Base-by-base conservation (phyloP, 1,284 basidiomycete genomes). In the Afroboletus lepidellus region DNA sequence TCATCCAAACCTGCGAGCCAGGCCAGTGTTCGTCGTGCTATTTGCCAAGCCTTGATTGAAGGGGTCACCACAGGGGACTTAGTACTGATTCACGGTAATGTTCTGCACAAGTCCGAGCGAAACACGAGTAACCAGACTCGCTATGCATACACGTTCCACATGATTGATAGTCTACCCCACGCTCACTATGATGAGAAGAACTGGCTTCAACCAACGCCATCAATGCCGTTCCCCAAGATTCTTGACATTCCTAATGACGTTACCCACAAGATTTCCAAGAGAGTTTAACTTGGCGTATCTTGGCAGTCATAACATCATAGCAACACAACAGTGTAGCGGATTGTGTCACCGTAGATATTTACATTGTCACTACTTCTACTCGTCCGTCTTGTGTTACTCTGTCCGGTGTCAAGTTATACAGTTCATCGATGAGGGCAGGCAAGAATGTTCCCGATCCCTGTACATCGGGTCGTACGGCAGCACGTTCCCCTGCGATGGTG, bases 121-220 rank as follows among this genome's bases (percentile, higher is more conserved):
- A 97, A 92, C 64, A 86, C 76, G 15, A 87, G 78, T 65, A 74
- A 68, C 51, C 76, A 76, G 63, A 93, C 91, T 2, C 81, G 94
- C 18, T 92, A 90, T 62, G 93, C 93, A 33, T 97, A 96, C 67
- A 96, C 94, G 1, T 97, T 97, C 72, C 94, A 97, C 65, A 94
- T 90, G 87, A 84, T 92, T 41, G 90, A 92, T 49, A 81, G 83
- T 1, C 72, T 81, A 8, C 81, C 84, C 1, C 67, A 81, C 59
- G 86, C 84, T 1, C 62, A 64, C 43, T 92, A 90, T 56, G 89
- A 92, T 54, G 77, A 80, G 58, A 87, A 87, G 77, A 92, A 93
- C 66, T 94, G 92, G 92, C 74, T 96, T 53, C 93, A 97, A 66
- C 92, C 94, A 1, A 92, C 91, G 1, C 60, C 73, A 11, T 79